These are phyloP conservation scores for Leucoagaricus sp. DNA, from an alignment of 1,284 basidiomycete genomes.

Conservation along the genomic window DNA sequence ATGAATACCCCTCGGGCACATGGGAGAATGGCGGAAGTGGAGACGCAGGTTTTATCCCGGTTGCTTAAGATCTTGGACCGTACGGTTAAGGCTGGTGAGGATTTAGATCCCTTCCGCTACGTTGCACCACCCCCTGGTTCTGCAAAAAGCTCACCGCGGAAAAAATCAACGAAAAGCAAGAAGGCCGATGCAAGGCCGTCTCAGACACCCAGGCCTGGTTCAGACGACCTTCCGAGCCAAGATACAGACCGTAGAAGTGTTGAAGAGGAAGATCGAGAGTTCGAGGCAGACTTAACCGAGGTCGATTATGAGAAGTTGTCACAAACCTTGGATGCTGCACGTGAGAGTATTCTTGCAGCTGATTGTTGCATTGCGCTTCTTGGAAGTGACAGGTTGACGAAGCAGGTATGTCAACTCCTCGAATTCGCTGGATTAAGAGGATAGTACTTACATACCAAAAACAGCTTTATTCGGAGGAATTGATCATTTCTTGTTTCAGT, in stretches of 20 bases:
- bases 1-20: constrained; percentile 48
- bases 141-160: constrained; percentile 36
- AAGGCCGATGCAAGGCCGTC: constrained; percentile 40
- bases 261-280: constrained; percentile 25
- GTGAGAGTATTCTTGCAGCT: constrained; percentile 76
- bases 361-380: constrained; percentile 82
- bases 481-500: constrained; percentile 77
- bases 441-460: not conserved
- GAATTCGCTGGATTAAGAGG: not conserved
- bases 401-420: constrained; percentile 62
- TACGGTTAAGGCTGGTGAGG: constrained; percentile 72
- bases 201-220: constrained; percentile 31
- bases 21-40: constrained; percentile 66
- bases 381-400: constrained; percentile 76
- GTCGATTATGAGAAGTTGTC: constrained; percentile 54
- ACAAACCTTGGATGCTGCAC: constrained; percentile 53
- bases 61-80: constrained; percentile 78
- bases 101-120: constrained; percentile 65
- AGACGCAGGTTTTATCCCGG: constrained; percentile 59
- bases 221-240: constrained; percentile 18
- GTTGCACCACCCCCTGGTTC: constrained; percentile 23
- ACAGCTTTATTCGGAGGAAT: constrained; percentile 90
- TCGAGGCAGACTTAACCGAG: constrained; percentile 39
- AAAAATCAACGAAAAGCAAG: constrained; percentile 43
- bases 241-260: constrained; percentile 31